Base-by-base conservation (phyloP, 768 basidiomycete species). In the Psilocybe cyanescens region DNA sequence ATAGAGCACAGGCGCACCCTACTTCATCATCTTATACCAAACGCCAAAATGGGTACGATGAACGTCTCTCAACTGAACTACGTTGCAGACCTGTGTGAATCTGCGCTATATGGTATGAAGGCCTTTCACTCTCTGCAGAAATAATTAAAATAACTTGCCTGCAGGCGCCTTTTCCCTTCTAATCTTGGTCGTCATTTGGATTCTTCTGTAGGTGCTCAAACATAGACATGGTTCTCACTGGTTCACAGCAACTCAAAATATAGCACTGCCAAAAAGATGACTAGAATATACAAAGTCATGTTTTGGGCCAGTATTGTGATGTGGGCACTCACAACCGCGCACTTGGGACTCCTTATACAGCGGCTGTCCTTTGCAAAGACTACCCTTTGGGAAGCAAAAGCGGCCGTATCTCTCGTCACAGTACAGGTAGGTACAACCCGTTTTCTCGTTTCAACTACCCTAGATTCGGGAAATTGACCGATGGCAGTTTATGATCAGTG, bases 331-430 rank as follows among this genome's bases (percentile, higher is more conserved):
- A 12, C 31, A 11, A 54, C 52, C 17, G 11, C 19, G 35, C 52
- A 54, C 19, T 24, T 54, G 16, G 52, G 52, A 16, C 33, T 54
- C 11, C 19, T 54, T 1, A 54, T 54, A 14, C 52, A 54, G 29
- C 29, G 52, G 11, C 35, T 54, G 16, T n/a, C 52, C 5, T 54
- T 37, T 12, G 33, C 19, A 11, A 39, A 35, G 35, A 35, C 33
- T 3, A 54, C 52, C 3, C 52, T 54, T 54, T 54, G 52, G 52
- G 52, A 54, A 37, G 52, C 52, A 17, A 54, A 54, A 54, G 52
- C 12, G 14, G 52, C 52, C 3, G 52, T 54, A n/a, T 35, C 52
- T 33, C 31, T 54, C 11, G 52, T 31, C 31, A 37, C 52, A 14
- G 16, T 54, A 1, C 31, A 39, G 52, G 52, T 54, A 35, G 16